phyloP scores from a whole-genome alignment of 176 grass and related monocot species.

The Poa pratensis region DNA sequence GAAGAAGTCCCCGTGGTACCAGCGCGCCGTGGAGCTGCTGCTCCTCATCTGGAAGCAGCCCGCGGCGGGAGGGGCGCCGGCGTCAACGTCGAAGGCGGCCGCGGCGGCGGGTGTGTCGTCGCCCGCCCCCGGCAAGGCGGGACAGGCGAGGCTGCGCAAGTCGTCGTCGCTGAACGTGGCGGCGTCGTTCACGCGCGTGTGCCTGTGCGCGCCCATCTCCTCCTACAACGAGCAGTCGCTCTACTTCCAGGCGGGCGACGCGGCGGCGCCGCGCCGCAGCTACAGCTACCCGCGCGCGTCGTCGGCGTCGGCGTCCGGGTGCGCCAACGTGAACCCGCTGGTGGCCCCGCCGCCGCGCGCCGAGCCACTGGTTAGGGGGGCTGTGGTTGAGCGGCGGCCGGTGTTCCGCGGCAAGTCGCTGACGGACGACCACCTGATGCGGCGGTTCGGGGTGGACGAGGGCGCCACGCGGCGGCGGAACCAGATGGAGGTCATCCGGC shows the following conservation, averaged over 20 bases:
- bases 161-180: conserved; percentile 93
- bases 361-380: not conserved
- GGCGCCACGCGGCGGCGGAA: conserved; percentile 78
- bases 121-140: not conserved
- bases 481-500: conserved; percentile 91
- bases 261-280: conserved; percentile 75
- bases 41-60: conserved; percentile 66
- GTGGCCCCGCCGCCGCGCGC: conserved; percentile 48
- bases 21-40: conserved; percentile 64
- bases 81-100: conserved; percentile 43
- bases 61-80: not conserved
- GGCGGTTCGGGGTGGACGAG: conserved; percentile 92
- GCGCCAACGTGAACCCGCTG: conserved; percentile 34
- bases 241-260: conserved; percentile 70
- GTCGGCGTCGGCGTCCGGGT: conserved; percentile 53
- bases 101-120: conserved; percentile 44
- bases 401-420: conserved; percentile 96
- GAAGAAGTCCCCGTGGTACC: conserved; percentile 77
- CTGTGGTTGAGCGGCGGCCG: conserved; percentile 33
- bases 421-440: conserved; percentile 86
- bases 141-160: conserved; percentile 58
- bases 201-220: conserved; percentile 92
- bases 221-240: conserved; percentile 82
- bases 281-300: conserved; percentile 87
- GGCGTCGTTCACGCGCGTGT: conserved; percentile 90